Base-by-base conservation (phyloP, 1,284 basidiomycete genomes). In the Anthracocystis walkeri region DNA sequence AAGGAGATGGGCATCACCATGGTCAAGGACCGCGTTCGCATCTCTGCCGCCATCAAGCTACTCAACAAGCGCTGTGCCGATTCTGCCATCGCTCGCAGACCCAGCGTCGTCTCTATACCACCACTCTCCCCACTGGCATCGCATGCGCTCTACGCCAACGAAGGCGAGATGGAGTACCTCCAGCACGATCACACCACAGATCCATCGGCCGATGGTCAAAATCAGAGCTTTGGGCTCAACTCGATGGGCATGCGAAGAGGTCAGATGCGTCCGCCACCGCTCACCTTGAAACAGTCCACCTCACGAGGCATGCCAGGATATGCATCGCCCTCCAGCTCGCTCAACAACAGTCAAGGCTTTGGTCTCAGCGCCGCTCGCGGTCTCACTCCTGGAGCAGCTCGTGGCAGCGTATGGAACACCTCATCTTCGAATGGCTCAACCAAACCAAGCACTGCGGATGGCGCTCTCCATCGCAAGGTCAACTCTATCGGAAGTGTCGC, bases 1-100 rank as follows among this genome's bases (percentile, higher is more conserved):
- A 84, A 82, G 57, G 76, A 84, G 65, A 85, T 85, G 83, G 83
- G 83, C 40, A 77, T 85, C 59, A 62, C 75, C 46, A 70, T 68
- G 61, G 75, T 85, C 42, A 83, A 82, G 25, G 83, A 84, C 20
- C 73, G 82, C 11, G 69, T 84, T 20, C 77, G 83, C 27, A 65
- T 85, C 52, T 55, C 64, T 20, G 69, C 76, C n/a, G 82, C 83
- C n/a, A 82, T 85, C 70, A 82, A 83, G 33, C 41, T 66, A 25
- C 71, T 84, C 53, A 78, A 81, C 63, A 82, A 82, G 61, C 66
- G 73, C 12, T 79, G 77, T 38, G 61, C 68, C 7, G 71, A 77
- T 25, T 65, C 58, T 18, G 65, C 65, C 18, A 50, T 71, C 23
- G 64, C 57, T 42, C 41, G 57, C n/a, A 55, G 65, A 38, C 59